Conservation (phyloP, 176 grass and related monocot species). For the Musa schizocarpa region DNA sequence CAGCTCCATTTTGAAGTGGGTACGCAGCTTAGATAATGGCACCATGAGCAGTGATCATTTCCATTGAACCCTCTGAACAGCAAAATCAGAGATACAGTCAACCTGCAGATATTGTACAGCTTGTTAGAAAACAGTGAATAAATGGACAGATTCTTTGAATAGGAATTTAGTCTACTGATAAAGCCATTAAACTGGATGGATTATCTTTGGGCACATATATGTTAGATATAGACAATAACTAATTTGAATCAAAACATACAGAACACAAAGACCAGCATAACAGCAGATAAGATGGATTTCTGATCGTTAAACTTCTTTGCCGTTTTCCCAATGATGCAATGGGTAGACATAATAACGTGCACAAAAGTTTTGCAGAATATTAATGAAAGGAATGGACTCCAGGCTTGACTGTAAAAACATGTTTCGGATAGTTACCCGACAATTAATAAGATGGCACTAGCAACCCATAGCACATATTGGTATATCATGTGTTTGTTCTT, state of each 20-base stretch:
- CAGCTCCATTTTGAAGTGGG: slow-evolving; percentile 87
- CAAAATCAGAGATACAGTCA: slow-evolving; percentile 47
- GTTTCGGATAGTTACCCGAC: slow-evolving; percentile 31
- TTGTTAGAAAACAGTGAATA: neutral
- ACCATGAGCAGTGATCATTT: slow-evolving; percentile 69
- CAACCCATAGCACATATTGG: slow-evolving; percentile 59
- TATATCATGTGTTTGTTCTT: slow-evolving; percentile 78
- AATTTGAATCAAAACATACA: too few species aligned
- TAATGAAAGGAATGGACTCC: neutral
- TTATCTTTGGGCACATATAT: neutral
- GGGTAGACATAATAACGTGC: too few species aligned
- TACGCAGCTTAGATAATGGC: slow-evolving; percentile 83
- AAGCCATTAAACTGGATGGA: slow-evolving; percentile 16
- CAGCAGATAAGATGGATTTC: too few species aligned
- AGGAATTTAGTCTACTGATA: neutral
- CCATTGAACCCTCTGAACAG: slow-evolving; percentile 54
- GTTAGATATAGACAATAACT: neutral
- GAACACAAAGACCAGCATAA: too few species aligned
- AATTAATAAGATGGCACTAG: slow-evolving; percentile 39
- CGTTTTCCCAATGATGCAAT: too few species aligned
- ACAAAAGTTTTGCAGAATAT: neutral
- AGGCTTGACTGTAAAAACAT: neutral
- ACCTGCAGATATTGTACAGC: slow-evolving; percentile 34
- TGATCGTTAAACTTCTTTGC: too few species aligned
- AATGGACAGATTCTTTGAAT: neutral